phyloP scores from a whole-genome alignment of 345 rosid species.

The Linum tenue region DNA sequence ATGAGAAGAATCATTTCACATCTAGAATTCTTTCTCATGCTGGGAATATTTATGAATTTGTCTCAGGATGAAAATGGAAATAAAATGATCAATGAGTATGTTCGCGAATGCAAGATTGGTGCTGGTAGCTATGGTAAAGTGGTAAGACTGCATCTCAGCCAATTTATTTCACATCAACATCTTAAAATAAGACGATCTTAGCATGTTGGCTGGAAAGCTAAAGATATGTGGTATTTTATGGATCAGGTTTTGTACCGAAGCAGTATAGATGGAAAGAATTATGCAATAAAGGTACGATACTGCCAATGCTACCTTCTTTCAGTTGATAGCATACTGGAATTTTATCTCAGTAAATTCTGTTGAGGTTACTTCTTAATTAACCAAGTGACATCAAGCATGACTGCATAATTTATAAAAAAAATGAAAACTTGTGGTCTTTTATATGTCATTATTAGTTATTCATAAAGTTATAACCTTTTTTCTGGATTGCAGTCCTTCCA shows the following conservation, averaged over 20 bases:
- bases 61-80: constrained; percentile 87
- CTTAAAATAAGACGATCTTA: constrained; percentile 5
- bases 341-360: not conserved
- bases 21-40: not conserved
- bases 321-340: not conserved
- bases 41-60: constrained; percentile 8
- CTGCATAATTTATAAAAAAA: not conserved
- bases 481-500: constrained; percentile 67
- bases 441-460: no score
- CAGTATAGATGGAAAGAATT: constrained; percentile 61
- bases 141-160: constrained; percentile 36
- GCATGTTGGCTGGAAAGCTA: constrained; percentile 6
- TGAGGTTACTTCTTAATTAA: no score
- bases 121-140: constrained; percentile 99
- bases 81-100: constrained; percentile 84
- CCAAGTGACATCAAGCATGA: not conserved
- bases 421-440: not conserved
- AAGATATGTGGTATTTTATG: constrained; percentile 3
- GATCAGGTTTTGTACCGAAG: constrained; percentile 75
- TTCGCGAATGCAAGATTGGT: constrained; percentile 73
- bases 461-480: not conserved
- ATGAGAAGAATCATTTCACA: constrained; percentile 1
- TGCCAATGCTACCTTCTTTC: not conserved
- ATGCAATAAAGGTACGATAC: constrained; percentile 84
- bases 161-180: no score